These are phyloP conservation scores for Singerocomus rubriflavus DNA, from an alignment of 1,284 basidiomycete species.

Conservation along the genomic window DNA sequence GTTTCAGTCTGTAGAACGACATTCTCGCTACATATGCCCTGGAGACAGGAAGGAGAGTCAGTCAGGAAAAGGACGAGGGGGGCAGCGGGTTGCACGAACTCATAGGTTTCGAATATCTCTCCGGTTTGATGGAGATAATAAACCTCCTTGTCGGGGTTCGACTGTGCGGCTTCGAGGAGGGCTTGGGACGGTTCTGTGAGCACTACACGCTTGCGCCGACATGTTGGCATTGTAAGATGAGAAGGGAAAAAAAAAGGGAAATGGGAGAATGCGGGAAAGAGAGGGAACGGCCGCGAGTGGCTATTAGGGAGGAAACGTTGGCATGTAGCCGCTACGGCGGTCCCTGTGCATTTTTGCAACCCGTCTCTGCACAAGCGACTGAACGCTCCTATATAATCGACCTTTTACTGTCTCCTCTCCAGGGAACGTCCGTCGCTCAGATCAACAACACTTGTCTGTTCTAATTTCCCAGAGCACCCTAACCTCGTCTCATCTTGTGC, in stretches of 20 bases:
- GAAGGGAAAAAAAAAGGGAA: constrained; percentile 20
- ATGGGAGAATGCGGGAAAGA: constrained; percentile 34
- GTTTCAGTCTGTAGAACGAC: constrained; percentile 90
- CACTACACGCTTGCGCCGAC: constrained; percentile 87
- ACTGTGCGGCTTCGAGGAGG: constrained; percentile 60
- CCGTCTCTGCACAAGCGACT: constrained; percentile 24
- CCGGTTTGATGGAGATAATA: constrained; percentile 91
- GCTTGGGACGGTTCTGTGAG: constrained; percentile 74
- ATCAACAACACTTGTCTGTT: constrained; percentile 12
- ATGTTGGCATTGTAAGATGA: constrained; percentile 70
- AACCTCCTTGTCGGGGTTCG: constrained; percentile 70
- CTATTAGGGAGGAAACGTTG: constrained; percentile 42
- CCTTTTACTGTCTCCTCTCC: constrained; percentile 6
- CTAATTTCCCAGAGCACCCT: background rate
- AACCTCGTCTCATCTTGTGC: background rate
- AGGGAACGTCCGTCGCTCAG: constrained; percentile 3
- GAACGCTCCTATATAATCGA: constrained; percentile 16
- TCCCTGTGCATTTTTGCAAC: constrained; percentile 39
- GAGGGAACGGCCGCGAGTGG: constrained; percentile 38
- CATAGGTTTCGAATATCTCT: constrained; percentile 93
- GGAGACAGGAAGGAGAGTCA: constrained; percentile 23
- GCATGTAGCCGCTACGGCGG: constrained; percentile 33
- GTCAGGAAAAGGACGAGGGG: constrained; percentile 20
- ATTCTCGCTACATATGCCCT: constrained; percentile 90
- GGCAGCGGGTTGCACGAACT: constrained; percentile 51